Base-by-base conservation (phyloP, 2,329 filamentous ascomycete species). In the Xylariaceae sp. region DNA sequence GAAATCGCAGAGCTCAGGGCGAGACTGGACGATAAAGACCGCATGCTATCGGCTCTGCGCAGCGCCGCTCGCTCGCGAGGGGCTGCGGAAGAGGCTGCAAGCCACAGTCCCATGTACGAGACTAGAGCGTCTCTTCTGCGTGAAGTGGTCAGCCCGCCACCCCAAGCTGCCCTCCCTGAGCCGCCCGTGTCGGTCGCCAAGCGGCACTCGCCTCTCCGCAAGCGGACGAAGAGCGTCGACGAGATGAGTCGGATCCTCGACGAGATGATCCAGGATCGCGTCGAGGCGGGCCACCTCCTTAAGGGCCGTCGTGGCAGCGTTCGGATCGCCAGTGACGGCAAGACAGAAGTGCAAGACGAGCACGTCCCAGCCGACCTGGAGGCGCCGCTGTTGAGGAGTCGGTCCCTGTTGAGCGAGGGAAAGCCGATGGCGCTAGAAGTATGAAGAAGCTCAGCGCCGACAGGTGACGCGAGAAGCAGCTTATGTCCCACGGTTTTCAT, bases 201-300 rank as follows among this genome's bases (percentile, higher is more conserved):
- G 38, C 53, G 57, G 8, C 31, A 39, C 12, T 53, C 47, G 46
- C 57, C 45, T 47, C 56, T 45, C 30, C 71, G 70, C 33, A 72
- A 69, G 43, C 70, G 73, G 31, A 67, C 68, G 10, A 77, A 73
- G 64, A 86, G 83, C 45, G 83, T 92, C 21, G 88, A 94, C 48
- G 89, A 94, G 59, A 89, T 95, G 79, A 94, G 85, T 46, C 77
- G 80, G 50, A 88, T 95, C 65, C 72, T 95, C 17, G 90, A 96
- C 51, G 87, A 94, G 61, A 95, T 96, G 90, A 92, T 95, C 39
- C 83, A 89, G 53, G 84, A 90, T 52, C 78, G 83, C 37, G 83
- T 93, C 33, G 84, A 92, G 48, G 77, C 70, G 33, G 85, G 83
- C 15, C 77, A 85, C 35, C 63, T 86, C 15, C 68, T 85, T 19